Evolutionary conservation across 768 basidiomycete genomes (phyloP).

Genomic region (Dacryopinax primogenitus): DNA sequence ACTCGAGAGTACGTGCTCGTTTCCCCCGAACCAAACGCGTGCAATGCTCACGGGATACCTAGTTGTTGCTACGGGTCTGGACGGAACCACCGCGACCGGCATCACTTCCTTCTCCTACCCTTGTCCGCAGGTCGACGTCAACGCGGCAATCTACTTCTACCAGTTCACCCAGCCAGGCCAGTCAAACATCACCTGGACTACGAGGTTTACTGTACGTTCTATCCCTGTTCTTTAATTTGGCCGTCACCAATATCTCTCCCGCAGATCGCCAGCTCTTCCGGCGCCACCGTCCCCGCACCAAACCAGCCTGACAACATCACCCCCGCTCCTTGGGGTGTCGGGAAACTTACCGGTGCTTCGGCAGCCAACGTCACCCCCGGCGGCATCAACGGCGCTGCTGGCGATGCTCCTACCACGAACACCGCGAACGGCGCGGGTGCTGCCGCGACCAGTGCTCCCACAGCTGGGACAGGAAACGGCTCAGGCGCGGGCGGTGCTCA

Average conservation of each 20-base stretch:
- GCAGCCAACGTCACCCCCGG: constrained; percentile 23
- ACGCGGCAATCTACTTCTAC: constrained; percentile 68
- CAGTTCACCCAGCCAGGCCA: constrained; percentile 44
- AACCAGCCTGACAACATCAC: constrained; percentile 38
- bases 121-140: constrained; percentile 60
- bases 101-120: constrained; percentile 39
- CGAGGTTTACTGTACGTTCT: constrained; percentile 46
- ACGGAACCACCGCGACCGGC: constrained; percentile 40
- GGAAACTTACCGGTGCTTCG: constrained; percentile 39
- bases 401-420: background rate
- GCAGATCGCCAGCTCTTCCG: constrained; percentile 40
- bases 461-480: background rate
- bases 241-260: background rate
- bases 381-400: background rate
- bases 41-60: background rate
- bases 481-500: background rate
- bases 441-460: background rate
- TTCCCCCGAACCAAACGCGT: background rate
- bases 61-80: constrained; percentile 52
- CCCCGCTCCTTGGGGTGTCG: constrained; percentile 54
- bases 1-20: constrained; percentile 32
- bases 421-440: background rate
- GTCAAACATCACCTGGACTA: constrained; percentile 46
- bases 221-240: background rate
- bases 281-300: constrained; percentile 36